phyloP scores from a whole-genome alignment of 192 early-diverging fungal species.

The Mortierella alpina region DNA sequence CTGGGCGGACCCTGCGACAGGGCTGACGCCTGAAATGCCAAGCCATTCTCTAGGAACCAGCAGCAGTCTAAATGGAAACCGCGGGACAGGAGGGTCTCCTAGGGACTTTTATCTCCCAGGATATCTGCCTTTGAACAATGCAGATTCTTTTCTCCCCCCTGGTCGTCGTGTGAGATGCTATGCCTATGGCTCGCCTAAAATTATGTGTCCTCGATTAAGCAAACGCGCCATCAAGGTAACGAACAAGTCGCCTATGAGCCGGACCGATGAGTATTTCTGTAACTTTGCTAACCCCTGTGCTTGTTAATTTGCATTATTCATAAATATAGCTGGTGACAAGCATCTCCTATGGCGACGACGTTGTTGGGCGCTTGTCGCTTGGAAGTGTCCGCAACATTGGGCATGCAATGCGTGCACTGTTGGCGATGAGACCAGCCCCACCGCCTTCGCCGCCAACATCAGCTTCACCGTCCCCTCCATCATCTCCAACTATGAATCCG shows the following conservation, averaged over 20 bases:
- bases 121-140: slow-evolving; percentile 14
- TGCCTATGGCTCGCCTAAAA: slow-evolving; percentile 58
- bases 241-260: not conserved
- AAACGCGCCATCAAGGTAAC: slow-evolving; percentile 52
- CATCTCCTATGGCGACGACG: slow-evolving; percentile 51
- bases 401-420: slow-evolving; percentile 41
- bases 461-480: slow-evolving; percentile 7
- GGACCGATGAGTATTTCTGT: too few species aligned
- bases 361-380: slow-evolving; percentile 45
- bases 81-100: not conserved
- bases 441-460: slow-evolving; percentile 28
- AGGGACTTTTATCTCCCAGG: slow-evolving; percentile 30
- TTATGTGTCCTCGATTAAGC: slow-evolving; percentile 57
- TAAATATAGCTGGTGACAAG: slow-evolving; percentile 46
- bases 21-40: slow-evolving; percentile 51
- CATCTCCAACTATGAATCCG: not conserved
- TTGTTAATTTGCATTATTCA: not conserved
- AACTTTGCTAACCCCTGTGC: not conserved
- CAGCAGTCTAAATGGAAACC: not conserved
- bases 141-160: slow-evolving; percentile 51
- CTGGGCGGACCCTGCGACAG: slow-evolving; percentile 54
- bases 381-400: slow-evolving; percentile 54
- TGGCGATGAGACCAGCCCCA: slow-evolving; percentile 37
- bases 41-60: slow-evolving; percentile 1
- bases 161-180: slow-evolving; percentile 58